phyloP scores from a whole-genome alignment of 2,329 filamentous ascomycete genomes.

The Microsporum canis region DNA sequence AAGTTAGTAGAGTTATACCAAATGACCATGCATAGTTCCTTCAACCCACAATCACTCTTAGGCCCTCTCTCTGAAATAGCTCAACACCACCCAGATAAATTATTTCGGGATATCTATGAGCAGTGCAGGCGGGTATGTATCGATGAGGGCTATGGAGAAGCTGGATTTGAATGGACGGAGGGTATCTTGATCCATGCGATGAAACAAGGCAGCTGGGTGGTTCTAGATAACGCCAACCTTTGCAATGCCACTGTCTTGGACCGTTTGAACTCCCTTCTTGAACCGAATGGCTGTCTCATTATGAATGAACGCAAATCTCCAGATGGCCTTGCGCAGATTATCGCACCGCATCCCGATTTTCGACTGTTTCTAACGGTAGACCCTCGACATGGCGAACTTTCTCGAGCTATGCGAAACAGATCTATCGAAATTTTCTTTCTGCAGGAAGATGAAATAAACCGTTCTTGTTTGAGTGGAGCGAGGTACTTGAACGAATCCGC shows the following conservation, averaged over 20 bases:
- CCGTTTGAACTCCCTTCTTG: constrained; percentile 83
- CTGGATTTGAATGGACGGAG: constrained; percentile 92
- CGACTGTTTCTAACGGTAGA: constrained; percentile 91
- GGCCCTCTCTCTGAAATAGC: constrained; percentile 25
- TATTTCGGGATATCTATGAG: constrained; percentile 39
- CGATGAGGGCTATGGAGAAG: constrained; percentile 52
- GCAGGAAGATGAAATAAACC: constrained; percentile 18
- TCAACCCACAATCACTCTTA: constrained; percentile 23
- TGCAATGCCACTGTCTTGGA: constrained; percentile 93
- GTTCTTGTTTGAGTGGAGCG: constrained; percentile 16
- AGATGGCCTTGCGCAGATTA: constrained; percentile 66
- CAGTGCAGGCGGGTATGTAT: constrained; percentile 43
- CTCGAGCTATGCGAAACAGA: constrained; percentile 90
- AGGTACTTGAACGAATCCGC: constrained; percentile 30
- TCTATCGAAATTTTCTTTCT: constrained; percentile 79
- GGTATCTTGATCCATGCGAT: constrained; percentile 82
- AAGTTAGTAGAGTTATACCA: constrained; percentile 25
- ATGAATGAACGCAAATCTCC: constrained; percentile 86
- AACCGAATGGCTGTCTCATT: constrained; percentile 75
- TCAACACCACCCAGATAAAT: constrained; percentile 35
- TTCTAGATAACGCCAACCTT: constrained; percentile 93
- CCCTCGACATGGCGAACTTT: constrained; percentile 81
- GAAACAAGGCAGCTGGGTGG: constrained; percentile 76
- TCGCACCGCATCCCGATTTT: constrained; percentile 76
- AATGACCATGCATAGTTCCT: constrained; percentile 20